Evolutionary conservation across 169 alveolate species (phyloP).

Genomic region (Plasmodium cynomolgi): DNA sequence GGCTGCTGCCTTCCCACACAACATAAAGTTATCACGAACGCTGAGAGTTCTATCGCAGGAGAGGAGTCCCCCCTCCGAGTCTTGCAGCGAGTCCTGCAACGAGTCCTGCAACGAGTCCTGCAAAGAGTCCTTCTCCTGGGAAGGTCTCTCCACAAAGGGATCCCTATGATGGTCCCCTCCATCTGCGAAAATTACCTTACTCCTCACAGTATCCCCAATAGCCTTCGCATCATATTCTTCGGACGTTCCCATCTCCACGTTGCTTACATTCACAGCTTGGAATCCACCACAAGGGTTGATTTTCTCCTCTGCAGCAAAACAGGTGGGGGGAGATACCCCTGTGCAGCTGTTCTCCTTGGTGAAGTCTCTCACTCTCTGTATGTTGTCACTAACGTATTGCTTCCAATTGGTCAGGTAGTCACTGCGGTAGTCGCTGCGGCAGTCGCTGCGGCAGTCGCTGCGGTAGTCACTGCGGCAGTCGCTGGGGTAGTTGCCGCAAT

Average conservation of each 20-base stretch:
- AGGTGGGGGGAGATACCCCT: not conserved
- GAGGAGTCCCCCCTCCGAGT: not conserved
- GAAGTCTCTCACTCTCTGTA: not conserved
- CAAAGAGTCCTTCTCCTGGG: not conserved
- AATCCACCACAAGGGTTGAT: not conserved
- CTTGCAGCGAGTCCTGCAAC: not conserved
- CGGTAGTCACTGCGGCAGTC: too few relatives aligned
- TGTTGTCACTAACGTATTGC: not conserved
- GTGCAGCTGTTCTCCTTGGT: not conserved
- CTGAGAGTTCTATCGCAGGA: not conserved
- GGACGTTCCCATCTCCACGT: not conserved
- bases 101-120: not conserved
- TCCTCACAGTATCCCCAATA: not conserved
- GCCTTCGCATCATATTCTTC: not conserved
- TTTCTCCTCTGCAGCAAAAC: not conserved
- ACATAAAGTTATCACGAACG: not conserved
- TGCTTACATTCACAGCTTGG: not conserved
- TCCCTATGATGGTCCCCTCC: not conserved
- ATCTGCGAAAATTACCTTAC: not conserved
- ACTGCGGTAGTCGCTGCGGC: too few relatives aligned
- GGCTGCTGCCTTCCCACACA: not conserved
- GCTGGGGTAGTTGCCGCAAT: too few relatives aligned
- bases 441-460: too few relatives aligned
- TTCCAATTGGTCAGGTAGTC: not conserved
- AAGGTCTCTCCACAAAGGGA: not conserved